Base-by-base conservation (phyloP, 2,329 filamentous ascomycete species). In the Colletotrichum costaricense region DNA sequence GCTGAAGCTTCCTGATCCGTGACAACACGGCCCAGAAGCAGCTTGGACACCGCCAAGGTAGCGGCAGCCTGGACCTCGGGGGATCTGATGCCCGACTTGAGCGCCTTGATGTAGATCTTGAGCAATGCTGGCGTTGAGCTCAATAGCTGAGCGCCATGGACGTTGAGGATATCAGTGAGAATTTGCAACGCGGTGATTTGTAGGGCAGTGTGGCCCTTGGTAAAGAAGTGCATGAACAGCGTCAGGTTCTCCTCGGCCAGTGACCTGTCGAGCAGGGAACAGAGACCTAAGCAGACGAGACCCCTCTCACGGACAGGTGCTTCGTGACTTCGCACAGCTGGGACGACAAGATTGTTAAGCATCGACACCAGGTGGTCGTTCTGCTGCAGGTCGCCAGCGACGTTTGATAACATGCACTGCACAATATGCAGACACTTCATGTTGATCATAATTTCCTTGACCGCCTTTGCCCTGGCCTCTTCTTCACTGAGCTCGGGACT, bases 351-450 rank as follows among this genome's bases (percentile, higher is more conserved):
- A 76, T 97, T 98, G 86, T 99, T 98, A 63, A 99, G 88, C 93
- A 98, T 98, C n/a, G 94, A 94, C 4, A 97, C 94, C n/a, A 98
- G 85, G 79, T 97, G 93, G 70, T 93, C 92, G 80, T 98, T 98
- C 77, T 95, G 90, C 82, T 98, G 95, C 49, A 98, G 87, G 78
- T 94, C 94, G 74, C 95, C 94, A 66, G 94, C 89, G 11, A 99
- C 94, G 79, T 98, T 98, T 80, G 97, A 92, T 64, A 99, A 89
- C 94, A 98, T 98, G 86, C 95, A 98, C 82, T 98, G 95, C 30
- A 97, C 95, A 77, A 99, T 98, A 80, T 98, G 94, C 74, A 99
- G 88, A 82, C 97, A 98, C 84, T 98, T 98, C 91, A 98, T 95
- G 86, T 98, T 98, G 81, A 98, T 93, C 86, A 98, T 92, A 80